These are phyloP conservation scores for Pluteus cervinus DNA, from an alignment of 768 basidiomycete species.

Conservation along the genomic window DNA sequence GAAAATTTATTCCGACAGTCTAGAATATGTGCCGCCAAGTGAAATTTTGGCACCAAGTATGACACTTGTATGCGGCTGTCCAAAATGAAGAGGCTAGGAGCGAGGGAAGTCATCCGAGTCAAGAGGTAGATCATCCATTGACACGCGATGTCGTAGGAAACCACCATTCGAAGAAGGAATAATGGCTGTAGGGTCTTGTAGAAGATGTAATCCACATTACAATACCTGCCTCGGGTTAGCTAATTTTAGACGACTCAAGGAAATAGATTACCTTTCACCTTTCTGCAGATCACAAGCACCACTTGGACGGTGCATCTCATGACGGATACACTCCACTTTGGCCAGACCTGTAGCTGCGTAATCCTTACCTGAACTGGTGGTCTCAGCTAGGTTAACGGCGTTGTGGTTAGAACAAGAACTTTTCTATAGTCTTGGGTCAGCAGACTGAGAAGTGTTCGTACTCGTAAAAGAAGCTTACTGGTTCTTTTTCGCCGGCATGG, in stretches of 20 bases:
- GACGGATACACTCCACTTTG: slow-evolving; percentile 7
- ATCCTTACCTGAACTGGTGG: slow-evolving; percentile 1
- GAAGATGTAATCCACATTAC: slow-evolving; percentile 19
- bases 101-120: slow-evolving; percentile 10
- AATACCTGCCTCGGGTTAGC: slow-evolving; percentile 8
- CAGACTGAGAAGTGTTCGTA: slow-evolving; percentile 1
- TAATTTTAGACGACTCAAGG: neutral
- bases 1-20: slow-evolving; percentile 6
- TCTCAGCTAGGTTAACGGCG: slow-evolving; percentile 8
- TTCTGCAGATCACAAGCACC: slow-evolving; percentile 5
- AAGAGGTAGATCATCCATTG: slow-evolving; percentile 18
- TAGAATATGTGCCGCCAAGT: neutral
- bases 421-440: neutral
- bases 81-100: slow-evolving; percentile 2
- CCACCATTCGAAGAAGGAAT: slow-evolving; percentile 4
- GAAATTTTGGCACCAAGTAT: slow-evolving; percentile 1
- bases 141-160: slow-evolving; percentile 27
- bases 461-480: slow-evolving; percentile 4
- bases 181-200: slow-evolving; percentile 7
- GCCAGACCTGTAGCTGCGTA: slow-evolving; percentile 8
- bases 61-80: neutral
- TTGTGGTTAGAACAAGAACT: slow-evolving; percentile 6
- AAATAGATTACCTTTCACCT: neutral
- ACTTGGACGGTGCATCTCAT: slow-evolving; percentile 5
- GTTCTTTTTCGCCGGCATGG: slow-evolving; percentile 5